Percentiles rank a stretch among this genome's conserved stretches.
Evolutionary conservation across 2,329 filamentous ascomycete species (phyloP).

Genomic region (Penicillium brasilianum): DNA sequence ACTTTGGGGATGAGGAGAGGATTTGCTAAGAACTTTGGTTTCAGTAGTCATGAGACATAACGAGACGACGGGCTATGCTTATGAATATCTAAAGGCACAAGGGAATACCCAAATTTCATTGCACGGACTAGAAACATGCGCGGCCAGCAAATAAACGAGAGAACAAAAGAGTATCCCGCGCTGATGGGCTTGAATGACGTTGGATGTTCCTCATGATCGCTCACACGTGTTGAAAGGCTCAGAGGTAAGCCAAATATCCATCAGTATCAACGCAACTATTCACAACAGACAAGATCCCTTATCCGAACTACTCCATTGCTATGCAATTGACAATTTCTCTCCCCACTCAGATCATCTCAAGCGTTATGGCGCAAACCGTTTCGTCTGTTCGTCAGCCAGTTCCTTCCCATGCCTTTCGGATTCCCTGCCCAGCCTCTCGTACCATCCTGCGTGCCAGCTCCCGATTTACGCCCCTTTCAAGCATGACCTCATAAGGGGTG

Average conservation of each 20-base stretch:
- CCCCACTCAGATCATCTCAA: not conserved
- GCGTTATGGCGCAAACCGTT: not conserved
- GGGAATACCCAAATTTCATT: too few species aligned
- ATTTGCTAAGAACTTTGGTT: not conserved
- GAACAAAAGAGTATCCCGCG: not conserved
- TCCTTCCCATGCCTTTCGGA: constrained; percentile 42
- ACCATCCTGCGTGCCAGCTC: constrained; percentile 40
- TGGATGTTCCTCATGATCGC: not conserved
- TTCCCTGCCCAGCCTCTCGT: constrained; percentile 34
- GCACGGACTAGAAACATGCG: too few species aligned
- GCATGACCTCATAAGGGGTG: constrained; percentile 47
- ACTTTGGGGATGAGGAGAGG: not conserved
- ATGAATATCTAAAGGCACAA: too few species aligned
- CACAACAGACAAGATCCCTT: not conserved
- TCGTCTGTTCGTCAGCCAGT: constrained; percentile 4
- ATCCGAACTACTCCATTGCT: not conserved
- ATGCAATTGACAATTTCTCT: not conserved
- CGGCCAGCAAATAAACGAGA: not conserved
- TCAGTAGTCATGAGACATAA: not conserved
- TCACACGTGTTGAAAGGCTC: not conserved
- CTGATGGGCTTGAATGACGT: too few species aligned
- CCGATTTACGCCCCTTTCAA: constrained; percentile 33
- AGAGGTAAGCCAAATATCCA: too few species aligned
- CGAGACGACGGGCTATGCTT: not conserved
- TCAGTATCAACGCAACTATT: not conserved